Base-by-base conservation (phyloP, 805 yeast genomes). In the Schwanniomyces occidentalis region DNA sequence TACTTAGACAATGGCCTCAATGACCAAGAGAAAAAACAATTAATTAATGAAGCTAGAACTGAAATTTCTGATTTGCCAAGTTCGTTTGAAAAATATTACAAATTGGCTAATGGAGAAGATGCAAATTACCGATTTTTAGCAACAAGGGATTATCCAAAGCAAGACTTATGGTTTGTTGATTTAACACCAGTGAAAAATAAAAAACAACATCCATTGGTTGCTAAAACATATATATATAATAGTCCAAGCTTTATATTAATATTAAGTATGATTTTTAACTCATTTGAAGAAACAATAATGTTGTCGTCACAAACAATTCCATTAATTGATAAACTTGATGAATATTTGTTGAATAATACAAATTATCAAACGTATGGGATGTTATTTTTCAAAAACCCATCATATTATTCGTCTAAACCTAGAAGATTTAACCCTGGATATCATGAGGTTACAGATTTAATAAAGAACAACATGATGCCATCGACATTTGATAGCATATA, bases 261-360 rank as follows among this genome's bases (percentile, higher is more conserved):
- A 27, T 37, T 60, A 7, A 55, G 66, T 8, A 40, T 52, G 2
- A 41, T 66, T 8, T 63, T 62, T 48, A 54, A 53, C 35, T 51
- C 65, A 0, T 65, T 63, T 36, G 61, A 57, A 28, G 59, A 61
- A 17, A 46, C 50, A 3, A 35, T 65, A 6, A 35, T 62, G 9
- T 16, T 65, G 22, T 49, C 57, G 7, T 52, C 62, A 8, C 48
- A 56, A 25, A 41, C 54, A 4, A 52, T 61, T 9, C 60, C 65
- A 4, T 33, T 64, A 35, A 31, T 48, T 10, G 48, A 49, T 8
- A 35, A 40, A 5, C 21, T 34, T 10, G 27, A 12, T 6, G 38
- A 38, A 2, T 30, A 32, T 10, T 37, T 54, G 12, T 56, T 61
- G 16, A 37, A 47, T 9, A 37, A 41, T 14, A 44, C 45, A 17